Evolutionary conservation across 2,329 filamentous ascomycete genomes (phyloP).

Genomic region (Aspergillus texensis): DNA sequence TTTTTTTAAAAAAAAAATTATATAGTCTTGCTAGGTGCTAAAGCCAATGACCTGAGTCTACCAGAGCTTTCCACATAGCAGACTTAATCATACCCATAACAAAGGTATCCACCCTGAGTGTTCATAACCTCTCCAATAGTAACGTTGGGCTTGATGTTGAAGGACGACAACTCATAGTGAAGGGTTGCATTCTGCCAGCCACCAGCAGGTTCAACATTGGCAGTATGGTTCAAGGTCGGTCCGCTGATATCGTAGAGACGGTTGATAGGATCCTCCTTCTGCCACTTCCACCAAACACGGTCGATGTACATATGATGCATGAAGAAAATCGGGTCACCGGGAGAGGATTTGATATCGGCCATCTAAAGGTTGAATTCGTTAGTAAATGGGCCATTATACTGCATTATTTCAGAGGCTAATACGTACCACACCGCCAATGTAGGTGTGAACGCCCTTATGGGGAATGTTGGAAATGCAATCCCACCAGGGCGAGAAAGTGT

Average conservation of each 20-base stretch:
- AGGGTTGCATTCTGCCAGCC: constrained; percentile 13
- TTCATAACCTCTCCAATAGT: constrained; percentile 14
- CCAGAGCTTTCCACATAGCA: neutral
- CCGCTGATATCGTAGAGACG: constrained; percentile 13
- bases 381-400: neutral
- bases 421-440: constrained; percentile 13
- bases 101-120: constrained; percentile 13
- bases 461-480: constrained; percentile 13
- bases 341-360: constrained; percentile 14
- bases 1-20: too few relatives aligned
- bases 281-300: constrained; percentile 13
- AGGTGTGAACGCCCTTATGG: constrained; percentile 15
- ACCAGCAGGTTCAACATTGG: constrained; percentile 10
- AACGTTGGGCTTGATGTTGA: constrained; percentile 10
- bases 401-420: neutral
- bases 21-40: neutral
- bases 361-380: neutral
- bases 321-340: constrained; percentile 14
- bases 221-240: constrained; percentile 10
- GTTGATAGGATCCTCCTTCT: constrained; percentile 9
- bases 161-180: constrained; percentile 9
- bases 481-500: constrained; percentile 13
- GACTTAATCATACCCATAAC: constrained; percentile 7
- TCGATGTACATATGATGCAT: constrained; percentile 15
- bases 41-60: too few relatives aligned